These are phyloP conservation scores for Tulasnella sp. DNA, from an alignment of 768 basidiomycete genomes.

Conservation along the genomic window DNA sequence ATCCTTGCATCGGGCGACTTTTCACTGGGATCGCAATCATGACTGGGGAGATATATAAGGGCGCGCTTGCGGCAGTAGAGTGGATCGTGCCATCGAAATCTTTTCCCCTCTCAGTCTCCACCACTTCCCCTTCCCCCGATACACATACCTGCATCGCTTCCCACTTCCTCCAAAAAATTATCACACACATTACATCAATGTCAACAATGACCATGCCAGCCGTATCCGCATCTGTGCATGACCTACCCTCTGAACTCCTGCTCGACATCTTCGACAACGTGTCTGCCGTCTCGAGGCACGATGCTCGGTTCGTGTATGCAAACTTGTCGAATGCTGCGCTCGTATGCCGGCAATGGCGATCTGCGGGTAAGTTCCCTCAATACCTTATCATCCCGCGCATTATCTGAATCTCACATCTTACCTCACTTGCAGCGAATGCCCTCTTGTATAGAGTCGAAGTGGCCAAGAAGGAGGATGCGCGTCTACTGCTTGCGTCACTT, in stretches of 20 bases:
- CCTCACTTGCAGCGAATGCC: not conserved
- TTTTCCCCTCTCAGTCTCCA: not conserved
- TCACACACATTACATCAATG: not conserved
- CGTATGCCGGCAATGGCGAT: constrained; percentile 3
- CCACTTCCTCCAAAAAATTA: not conserved
- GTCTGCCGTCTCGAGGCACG: not conserved
- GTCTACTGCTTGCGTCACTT: not conserved
- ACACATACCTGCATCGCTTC: not conserved
- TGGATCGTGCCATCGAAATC: no score
- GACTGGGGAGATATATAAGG: no score
- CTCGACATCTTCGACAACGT: constrained; percentile 3
- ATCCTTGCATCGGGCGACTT: no score
- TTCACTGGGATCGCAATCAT: no score
- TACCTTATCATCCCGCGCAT: no score
- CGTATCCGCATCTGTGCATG: not conserved
- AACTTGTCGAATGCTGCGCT: not conserved
- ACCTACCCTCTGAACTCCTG: not conserved
- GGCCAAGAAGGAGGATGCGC: not conserved
- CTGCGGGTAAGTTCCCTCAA: no score
- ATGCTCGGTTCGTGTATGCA: not conserved
- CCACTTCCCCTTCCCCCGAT: constrained; percentile 1
- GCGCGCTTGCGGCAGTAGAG: no score
- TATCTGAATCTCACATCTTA: no score
- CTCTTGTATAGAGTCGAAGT: constrained; percentile 4
- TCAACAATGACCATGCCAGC: not conserved